Conservation (phyloP, 352 stramenopile species). For the Phytophthora pinifolia region DNA sequence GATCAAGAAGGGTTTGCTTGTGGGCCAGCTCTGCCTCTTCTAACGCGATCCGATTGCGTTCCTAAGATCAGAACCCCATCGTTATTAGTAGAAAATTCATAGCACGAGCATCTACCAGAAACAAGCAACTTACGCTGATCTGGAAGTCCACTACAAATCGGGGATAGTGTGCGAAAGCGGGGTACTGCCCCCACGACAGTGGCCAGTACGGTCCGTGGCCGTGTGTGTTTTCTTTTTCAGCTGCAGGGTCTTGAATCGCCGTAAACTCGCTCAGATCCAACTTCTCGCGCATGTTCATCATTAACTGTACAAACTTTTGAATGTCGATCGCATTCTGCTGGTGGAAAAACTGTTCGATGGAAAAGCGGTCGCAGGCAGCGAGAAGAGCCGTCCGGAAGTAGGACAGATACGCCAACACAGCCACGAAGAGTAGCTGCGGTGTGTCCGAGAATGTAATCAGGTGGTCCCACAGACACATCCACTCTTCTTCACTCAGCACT, state of each 20-base stretch:
- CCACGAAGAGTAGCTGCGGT: constrained; percentile 61
- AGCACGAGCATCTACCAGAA: constrained; percentile 2
- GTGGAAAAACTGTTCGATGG: constrained; percentile 85
- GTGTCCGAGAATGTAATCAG: constrained; percentile 75
- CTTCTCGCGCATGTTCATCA: constrained; percentile 55
- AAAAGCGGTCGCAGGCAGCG: constrained; percentile 47
- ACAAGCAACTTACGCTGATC: constrained; percentile 59
- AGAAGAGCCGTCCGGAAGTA: constrained; percentile 72
- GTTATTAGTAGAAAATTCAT: not conserved
- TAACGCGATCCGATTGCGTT: constrained; percentile 78
- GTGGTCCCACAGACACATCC: constrained; percentile 89
- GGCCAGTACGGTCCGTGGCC: constrained; percentile 44
- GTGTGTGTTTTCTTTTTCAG: not conserved
- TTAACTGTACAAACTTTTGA: constrained; percentile 63
- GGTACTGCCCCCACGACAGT: constrained; percentile 70
- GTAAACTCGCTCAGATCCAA: constrained; percentile 39
- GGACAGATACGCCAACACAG: constrained; percentile 70
- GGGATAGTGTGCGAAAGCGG: constrained; percentile 77
- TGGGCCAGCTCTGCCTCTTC: constrained; percentile 67
- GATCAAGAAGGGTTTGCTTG: constrained; percentile 63
- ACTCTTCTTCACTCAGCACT: constrained; percentile 86
- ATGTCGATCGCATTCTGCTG: constrained; percentile 84
- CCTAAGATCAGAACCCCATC: constrained; percentile 35
- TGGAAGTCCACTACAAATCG: constrained; percentile 85
- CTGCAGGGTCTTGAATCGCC: constrained; percentile 8